Evolutionary conservation across 2,329 filamentous ascomycete genomes (phyloP), one percentile per base, ranked within the genome.

Genomic region (Huntiella moniliformis): DNA sequence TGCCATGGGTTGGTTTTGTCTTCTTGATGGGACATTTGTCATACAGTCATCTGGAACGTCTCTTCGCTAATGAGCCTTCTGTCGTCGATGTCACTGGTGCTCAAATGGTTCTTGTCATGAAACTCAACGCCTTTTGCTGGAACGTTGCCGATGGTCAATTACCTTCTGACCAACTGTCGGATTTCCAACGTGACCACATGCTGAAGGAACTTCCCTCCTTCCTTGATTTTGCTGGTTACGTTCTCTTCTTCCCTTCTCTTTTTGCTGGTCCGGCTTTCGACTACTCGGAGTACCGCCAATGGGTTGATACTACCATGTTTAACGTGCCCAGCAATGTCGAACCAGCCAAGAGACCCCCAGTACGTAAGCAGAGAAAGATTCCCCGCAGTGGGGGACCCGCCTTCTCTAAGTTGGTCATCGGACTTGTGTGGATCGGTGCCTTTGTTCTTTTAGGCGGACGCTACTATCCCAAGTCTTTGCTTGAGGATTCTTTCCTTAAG

Each of bases 61-160:
- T 93, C 61, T 73, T 77, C 35, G 65, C 71, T 35, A 69, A 81
- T 54, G 70, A 75, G 51, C 74, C 82, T 0, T 68, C 73, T 35
- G 62, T 65, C 1, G 69, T 94, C 49, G 91, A 98, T 59, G 87
- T 98, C 54, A 95, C 88, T 0, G 87, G 82, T 36, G 86, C 88
- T 1, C 91, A 98, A 61, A 98, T 98, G 91, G 91, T 98, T 32
- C 65, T 96, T 54, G 79, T 96, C 52, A 98, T 98, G 85, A 98
- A 98, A 62, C 74, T 98, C 33, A 85, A 79, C 16, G 82, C 88
- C 4, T 98, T 98, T 58, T 93, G 85, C 65, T 98, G 91, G 91
- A 96, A 96, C 58, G 79, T 96, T 6, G 86, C 91, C 56, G 91
- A 98, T 60, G 92, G 91, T 15, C 77, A 79, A 49, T 69, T 93